Evolutionary conservation across 2,329 filamentous ascomycete genomes (phyloP).

Genomic region (Fusarium solani-melongenae): DNA sequence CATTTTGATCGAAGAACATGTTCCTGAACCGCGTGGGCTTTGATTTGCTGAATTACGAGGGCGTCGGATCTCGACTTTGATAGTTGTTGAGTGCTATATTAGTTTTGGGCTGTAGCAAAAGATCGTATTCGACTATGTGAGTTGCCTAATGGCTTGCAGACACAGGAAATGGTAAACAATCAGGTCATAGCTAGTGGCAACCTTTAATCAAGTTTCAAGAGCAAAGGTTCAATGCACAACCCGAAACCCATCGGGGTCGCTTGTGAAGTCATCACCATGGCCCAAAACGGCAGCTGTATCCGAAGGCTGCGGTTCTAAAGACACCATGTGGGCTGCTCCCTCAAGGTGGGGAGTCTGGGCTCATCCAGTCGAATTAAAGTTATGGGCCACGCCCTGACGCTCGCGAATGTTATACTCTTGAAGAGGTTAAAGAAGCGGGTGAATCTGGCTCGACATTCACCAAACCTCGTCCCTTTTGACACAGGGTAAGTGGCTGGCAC

Average conservation of each 20-base stretch:
- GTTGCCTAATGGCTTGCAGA: background rate
- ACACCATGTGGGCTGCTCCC: background rate
- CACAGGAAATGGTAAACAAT: background rate
- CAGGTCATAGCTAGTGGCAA: background rate
- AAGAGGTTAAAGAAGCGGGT: slow-evolving; percentile 5
- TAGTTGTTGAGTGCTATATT: no score
- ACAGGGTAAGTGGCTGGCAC: slow-evolving; percentile 20
- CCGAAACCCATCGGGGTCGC: slow-evolving; percentile 21
- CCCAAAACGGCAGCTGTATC: background rate
- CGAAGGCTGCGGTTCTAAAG: background rate
- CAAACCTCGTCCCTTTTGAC: slow-evolving; percentile 23
- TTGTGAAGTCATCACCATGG: slow-evolving; percentile 29
- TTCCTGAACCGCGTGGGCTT: background rate
- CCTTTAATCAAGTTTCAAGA: background rate
- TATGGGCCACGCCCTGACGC: slow-evolving; percentile 7
- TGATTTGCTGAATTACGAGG: background rate
- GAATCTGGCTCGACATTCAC: background rate
- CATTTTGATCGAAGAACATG: background rate
- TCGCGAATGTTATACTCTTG: slow-evolving; percentile 3
- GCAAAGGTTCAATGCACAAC: background rate
- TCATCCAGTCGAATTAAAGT: background rate
- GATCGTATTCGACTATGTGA: background rate
- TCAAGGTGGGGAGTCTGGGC: background rate
- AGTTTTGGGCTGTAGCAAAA: background rate
- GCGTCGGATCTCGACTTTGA: background rate